Base-by-base conservation (phyloP, 495 filamentous ascomycete genomes). In the Tuber borchii region DNA sequence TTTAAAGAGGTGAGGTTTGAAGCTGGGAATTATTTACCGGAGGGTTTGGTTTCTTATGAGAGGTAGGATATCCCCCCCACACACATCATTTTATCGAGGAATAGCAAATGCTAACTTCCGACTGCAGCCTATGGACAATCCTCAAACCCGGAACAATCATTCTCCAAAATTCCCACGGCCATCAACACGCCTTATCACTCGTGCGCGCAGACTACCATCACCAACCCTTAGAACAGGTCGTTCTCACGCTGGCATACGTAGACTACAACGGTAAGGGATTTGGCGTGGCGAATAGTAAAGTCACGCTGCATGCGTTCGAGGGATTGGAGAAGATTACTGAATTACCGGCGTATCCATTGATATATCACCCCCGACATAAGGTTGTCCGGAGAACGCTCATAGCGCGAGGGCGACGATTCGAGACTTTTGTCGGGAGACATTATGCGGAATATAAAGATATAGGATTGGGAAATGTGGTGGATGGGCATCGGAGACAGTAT, bases 251-350 rank as follows among this genome's bases (percentile, higher is more conserved):
- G 76, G 81, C 86, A 45, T 88, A 87, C 74, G 85, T 92, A 69
- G 89, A 91, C 72, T 90, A 86, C 72, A 86, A 90, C 73, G 91
- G 91, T 19, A 85, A 86, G 12, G 83, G 83, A 0, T 91, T 91
- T 74, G 89, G 91, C 14, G 85, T 84, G 12, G 80, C 80, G 46
- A 82, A 83, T 68, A 77, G 85, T 31, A 76, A 78, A 6, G 85
- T 88, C 71, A 75, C 77, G 31, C 87, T 92, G 42, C 78, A 78
- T 39, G 73, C 79, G 31, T 93, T 89, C 78, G 80, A 84, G 34
- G 91, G 90, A 26, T 90, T 89, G 42, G 84, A 79, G 31, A 83
- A 86, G 37, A 90, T 92, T 80, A 87, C 82, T 1, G 83, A 85
- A 1, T 86, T 93, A 22, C 81, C 86, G 10, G 85, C 85, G 0